These are phyloP conservation scores for Rhododendron mucronatum DNA, from an alignment of 148 eudicot genomes.

Conservation along the genomic window DNA sequence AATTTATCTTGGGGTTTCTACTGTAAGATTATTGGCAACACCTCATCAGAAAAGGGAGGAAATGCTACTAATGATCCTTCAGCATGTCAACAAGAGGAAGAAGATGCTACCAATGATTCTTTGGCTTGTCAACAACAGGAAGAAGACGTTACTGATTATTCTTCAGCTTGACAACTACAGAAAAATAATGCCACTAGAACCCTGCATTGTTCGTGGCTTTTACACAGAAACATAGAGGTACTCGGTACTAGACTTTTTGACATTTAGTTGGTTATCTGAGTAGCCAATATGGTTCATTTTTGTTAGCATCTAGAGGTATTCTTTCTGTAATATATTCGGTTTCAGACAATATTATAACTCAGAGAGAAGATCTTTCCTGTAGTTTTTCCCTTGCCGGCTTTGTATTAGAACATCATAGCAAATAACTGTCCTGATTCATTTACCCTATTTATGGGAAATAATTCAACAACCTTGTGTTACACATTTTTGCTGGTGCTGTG, in stretches of 20 bases:
- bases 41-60: slow-evolving; percentile 1
- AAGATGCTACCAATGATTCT: background rate
- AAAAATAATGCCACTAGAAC: background rate
- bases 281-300: background rate
- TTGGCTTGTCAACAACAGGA: background rate
- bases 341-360: background rate
- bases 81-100: background rate
- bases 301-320: background rate
- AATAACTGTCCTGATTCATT: background rate
- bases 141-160: background rate
- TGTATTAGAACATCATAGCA: background rate
- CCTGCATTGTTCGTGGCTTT: background rate
- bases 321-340: background rate
- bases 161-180: background rate
- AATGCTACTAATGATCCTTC: background rate
- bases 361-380: background rate
- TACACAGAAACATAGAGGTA: background rate
- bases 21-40: slow-evolving; percentile 30
- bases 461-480: background rate
- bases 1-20: slow-evolving; percentile 51
- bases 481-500: background rate
- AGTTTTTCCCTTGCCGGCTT: background rate
- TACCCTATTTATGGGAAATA: background rate
- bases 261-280: background rate
- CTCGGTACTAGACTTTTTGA: background rate